A percentile compares a stretch with the other conserved stretches of the same genome.
Evolutionary conservation across 2,329 filamentous ascomycete genomes (phyloP).

Genomic region (Ophiostoma tasmaniense): DNA sequence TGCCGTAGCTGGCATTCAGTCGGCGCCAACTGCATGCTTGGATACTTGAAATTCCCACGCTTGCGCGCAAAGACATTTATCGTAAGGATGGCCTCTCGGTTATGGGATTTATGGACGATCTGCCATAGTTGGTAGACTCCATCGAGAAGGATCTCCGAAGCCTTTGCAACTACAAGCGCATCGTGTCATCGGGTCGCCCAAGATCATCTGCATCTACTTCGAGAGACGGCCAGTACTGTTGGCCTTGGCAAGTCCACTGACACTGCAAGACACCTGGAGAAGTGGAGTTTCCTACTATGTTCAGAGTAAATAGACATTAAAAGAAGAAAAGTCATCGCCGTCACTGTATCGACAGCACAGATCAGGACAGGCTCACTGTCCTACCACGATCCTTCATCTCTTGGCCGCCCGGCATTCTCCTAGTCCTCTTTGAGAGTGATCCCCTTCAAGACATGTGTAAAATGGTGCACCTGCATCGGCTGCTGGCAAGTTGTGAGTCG

Average conservation of each 20-base stretch:
- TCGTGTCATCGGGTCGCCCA: background rate
- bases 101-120: background rate
- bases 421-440: background rate
- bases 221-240: background rate
- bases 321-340: background rate
- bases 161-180: background rate
- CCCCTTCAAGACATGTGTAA: background rate
- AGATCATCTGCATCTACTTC: background rate
- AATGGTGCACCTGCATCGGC: background rate
- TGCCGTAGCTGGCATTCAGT: background rate
- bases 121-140: background rate
- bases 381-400: background rate
- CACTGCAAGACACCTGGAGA: too few species aligned
- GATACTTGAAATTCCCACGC: background rate
- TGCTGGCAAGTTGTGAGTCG: background rate
- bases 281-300: too few species aligned
- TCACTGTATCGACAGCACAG: background rate
- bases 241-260: background rate
- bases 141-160: background rate
- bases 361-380: background rate
- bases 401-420: background rate
- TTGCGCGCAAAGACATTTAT: background rate
- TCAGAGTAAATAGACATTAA: too few species aligned
- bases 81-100: background rate
- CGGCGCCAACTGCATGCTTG: background rate